A percentile compares a stretch with the other conserved stretches of the same genome.
These are phyloP conservation scores for Citrus australasica DNA, from an alignment of 345 rosid species.

Conservation along the genomic window DNA sequence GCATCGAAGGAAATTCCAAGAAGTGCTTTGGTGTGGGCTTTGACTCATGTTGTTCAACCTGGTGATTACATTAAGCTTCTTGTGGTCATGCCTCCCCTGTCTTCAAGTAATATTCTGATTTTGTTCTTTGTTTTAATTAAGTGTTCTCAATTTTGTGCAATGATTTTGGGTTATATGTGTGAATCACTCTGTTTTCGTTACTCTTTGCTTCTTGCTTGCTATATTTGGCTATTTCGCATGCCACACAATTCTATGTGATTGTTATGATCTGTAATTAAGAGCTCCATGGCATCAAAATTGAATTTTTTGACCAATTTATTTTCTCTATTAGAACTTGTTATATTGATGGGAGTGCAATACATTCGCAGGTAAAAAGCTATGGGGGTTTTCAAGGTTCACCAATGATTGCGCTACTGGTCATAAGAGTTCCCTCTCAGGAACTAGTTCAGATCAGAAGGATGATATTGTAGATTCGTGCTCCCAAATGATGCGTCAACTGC, in stretches of 20 bases:
- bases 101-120: constrained; percentile 43
- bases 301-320: not conserved
- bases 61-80: constrained; percentile 83
- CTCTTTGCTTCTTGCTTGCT: not conserved
- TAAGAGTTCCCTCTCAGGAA: constrained; percentile 59
- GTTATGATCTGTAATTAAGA: not conserved
- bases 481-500: constrained; percentile 84
- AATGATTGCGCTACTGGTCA: constrained; percentile 81
- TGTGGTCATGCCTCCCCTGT: constrained; percentile 68
- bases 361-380: constrained; percentile 68
- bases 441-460: constrained; percentile 61
- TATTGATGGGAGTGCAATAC: not conserved
- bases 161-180: not conserved
- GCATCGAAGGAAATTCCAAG: constrained; percentile 88
- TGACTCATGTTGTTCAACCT: constrained; percentile 92
- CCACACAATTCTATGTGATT: not conserved
- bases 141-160: not conserved
- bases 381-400: constrained; percentile 85
- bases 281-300: not conserved
- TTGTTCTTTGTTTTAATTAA: not conserved
- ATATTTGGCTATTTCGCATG: not conserved
- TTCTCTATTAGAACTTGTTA: constrained; percentile 7
- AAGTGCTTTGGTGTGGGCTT: constrained; percentile 79
- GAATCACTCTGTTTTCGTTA: not conserved
- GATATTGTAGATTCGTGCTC: constrained; percentile 86